Conservation (phyloP, 805 yeast species). For the Teunomyces tritomae region DNA sequence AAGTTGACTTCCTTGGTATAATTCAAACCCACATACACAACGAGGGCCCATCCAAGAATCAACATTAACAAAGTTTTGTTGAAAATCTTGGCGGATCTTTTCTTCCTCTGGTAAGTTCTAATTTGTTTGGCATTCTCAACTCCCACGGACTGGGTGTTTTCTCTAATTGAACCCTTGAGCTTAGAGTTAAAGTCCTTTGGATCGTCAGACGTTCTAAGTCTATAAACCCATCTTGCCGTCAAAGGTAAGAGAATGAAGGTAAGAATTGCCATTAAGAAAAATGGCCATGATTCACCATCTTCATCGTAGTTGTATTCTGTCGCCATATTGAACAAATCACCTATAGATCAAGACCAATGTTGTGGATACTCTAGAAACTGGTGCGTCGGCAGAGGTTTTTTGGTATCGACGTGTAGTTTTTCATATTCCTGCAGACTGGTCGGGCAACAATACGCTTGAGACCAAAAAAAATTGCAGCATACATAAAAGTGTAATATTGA, state of each 20-base stretch:
- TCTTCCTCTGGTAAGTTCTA: constrained; percentile 24
- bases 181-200: constrained; percentile 18
- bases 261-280: constrained; percentile 71
- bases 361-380: neutral
- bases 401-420: constrained; percentile 3
- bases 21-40: constrained; percentile 38
- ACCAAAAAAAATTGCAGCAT: neutral
- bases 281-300: constrained; percentile 90
- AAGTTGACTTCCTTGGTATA: constrained; percentile 46
- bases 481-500: neutral
- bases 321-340: constrained; percentile 23
- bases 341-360: neutral
- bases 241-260: constrained; percentile 67
- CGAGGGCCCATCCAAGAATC: constrained; percentile 60
- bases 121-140: constrained; percentile 24
- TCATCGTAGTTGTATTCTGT: constrained; percentile 80
- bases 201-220: constrained; percentile 16
- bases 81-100: constrained; percentile 32
- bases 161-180: constrained; percentile 29
- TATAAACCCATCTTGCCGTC: constrained; percentile 36
- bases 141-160: constrained; percentile 33
- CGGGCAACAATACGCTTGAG: neutral
- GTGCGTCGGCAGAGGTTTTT: constrained; percentile 3
- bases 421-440: neutral
- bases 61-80: constrained; percentile 34